Evolutionary conservation across 2,329 filamentous ascomycete species (phyloP), one percentile per base, ranked within the genome.

Genomic region (Venturia pyrina): DNA sequence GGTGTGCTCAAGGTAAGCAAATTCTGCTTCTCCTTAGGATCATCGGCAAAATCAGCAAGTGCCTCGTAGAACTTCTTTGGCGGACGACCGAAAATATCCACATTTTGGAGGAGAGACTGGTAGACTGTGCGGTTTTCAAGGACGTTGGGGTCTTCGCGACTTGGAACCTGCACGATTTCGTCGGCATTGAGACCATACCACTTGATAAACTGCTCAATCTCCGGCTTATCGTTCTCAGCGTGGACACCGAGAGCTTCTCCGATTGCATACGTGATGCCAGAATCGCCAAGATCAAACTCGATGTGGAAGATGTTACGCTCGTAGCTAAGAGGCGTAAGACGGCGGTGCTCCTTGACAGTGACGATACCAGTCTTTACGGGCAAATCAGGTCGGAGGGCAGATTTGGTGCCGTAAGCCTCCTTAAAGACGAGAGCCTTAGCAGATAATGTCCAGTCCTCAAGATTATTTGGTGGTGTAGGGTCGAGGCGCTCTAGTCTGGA

Each of bases 301-400:
- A 99, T 98, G 80, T 99, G 95, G 88, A 99, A 99, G 78, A 99
- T 98, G 83, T 99, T 97, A 71, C 95, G 91, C 77, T 98, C 93
- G 75, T 99, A 99, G 41, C 87, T 89, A 32, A 78, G 73, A 3
- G 95, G 95, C 0, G 95, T 99, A 65, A 99, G 85, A 69, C 95
- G 87, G 68, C 95, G 90, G 80, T 96, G 97, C 81, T 98, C 95
- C 81, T 96, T 91, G 77, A 99, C 93, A 65, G 87, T 89, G 65
- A 97, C 89, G 53, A 91, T 90, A 72, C 85, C 88, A 1, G 93
- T 98, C 84, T 93, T 92, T 73, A 91, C 87, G 11, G 89, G 80
- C 65, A 96, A 81, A 73, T 99, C 95, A 13, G 95, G 95, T 65
- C 95, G 90, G 50, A 99, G 86, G 64, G 80, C 80, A 69, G 81